These are phyloP conservation scores for Termitomyces sp. DNA, from an alignment of 768 basidiomycete species.

Conservation along the genomic window DNA sequence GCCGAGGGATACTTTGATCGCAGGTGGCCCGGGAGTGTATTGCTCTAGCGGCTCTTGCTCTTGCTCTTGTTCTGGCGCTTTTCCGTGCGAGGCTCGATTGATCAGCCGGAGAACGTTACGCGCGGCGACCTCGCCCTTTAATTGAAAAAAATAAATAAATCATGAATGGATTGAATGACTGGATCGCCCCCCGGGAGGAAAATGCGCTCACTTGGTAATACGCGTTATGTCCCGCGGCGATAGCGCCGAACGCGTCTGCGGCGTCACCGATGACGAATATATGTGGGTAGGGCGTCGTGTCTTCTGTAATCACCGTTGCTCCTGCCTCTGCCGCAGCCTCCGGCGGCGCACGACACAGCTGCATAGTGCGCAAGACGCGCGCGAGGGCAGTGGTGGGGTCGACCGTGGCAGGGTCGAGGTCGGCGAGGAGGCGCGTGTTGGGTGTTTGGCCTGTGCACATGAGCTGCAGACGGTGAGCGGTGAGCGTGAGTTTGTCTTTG, in stretches of 20 bases:
- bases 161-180: too few relatives aligned
- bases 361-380: slow-evolving; percentile 46
- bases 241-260: slow-evolving; percentile 60
- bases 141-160: not conserved
- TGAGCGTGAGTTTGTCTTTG: not conserved
- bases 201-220: slow-evolving; percentile 36
- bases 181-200: not conserved
- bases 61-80: not conserved
- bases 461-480: slow-evolving; percentile 41
- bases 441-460: slow-evolving; percentile 58
- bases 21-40: slow-evolving; percentile 42
- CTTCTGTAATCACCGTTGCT: too few relatives aligned
- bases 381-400: slow-evolving; percentile 31
- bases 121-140: slow-evolving; percentile 43
- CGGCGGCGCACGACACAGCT: slow-evolving; percentile 22
- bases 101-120: slow-evolving; percentile 48
- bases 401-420: slow-evolving; percentile 35
- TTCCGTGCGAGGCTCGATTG: slow-evolving; percentile 5
- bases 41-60: slow-evolving; percentile 28
- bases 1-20: slow-evolving; percentile 60
- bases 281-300: slow-evolving; percentile 38
- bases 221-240: slow-evolving; percentile 54
- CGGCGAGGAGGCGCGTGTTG: slow-evolving; percentile 42
- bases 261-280: slow-evolving; percentile 61
- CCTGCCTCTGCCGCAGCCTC: not conserved